phyloP scores from a whole-genome alignment of 1,139 yeast species.

The Nakaseomyces glabratus region DNA sequence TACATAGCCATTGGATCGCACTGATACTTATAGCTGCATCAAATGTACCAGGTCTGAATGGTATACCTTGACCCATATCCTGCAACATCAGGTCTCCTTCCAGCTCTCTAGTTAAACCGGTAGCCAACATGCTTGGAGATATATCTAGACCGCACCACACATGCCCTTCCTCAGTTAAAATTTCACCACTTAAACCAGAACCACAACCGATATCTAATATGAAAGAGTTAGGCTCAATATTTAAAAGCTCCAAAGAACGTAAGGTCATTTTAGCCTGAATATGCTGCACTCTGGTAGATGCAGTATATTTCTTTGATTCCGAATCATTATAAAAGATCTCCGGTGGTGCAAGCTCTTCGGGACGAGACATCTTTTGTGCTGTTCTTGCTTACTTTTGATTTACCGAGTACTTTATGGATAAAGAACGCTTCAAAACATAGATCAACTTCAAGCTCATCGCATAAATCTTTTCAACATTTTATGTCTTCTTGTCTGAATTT shows the following conservation, averaged over 20 bases:
- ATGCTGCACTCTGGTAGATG: constrained; percentile 92
- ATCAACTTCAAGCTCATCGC: no score
- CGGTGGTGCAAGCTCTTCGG: constrained; percentile 96
- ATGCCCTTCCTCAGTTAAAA: constrained; percentile 86
- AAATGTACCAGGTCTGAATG: constrained; percentile 91
- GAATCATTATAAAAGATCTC: constrained; percentile 87
- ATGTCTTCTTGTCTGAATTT: no score
- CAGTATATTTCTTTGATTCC: constrained; percentile 83
- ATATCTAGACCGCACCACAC: constrained; percentile 97
- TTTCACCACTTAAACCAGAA: constrained; percentile 92
- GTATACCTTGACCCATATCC: constrained; percentile 91
- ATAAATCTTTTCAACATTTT: no score
- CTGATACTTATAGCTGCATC: constrained; percentile 96
- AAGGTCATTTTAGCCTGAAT: constrained; percentile 97
- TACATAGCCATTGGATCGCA: constrained; percentile 96
- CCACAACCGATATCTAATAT: constrained; percentile 95
- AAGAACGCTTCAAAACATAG: no score
- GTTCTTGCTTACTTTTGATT: background rate
- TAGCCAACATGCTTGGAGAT: constrained; percentile 90
- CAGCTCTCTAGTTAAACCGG: constrained; percentile 82
- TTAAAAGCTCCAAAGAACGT: constrained; percentile 79
- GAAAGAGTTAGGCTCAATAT: constrained; percentile 60
- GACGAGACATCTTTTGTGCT: constrained; percentile 72
- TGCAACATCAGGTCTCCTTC: constrained; percentile 88
- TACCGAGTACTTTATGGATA: no score